Percentiles rank a stretch among this genome's conserved stretches.
Evolutionary conservation across 495 filamentous ascomycete species (phyloP).

Genomic region (Immersiella caudata): DNA sequence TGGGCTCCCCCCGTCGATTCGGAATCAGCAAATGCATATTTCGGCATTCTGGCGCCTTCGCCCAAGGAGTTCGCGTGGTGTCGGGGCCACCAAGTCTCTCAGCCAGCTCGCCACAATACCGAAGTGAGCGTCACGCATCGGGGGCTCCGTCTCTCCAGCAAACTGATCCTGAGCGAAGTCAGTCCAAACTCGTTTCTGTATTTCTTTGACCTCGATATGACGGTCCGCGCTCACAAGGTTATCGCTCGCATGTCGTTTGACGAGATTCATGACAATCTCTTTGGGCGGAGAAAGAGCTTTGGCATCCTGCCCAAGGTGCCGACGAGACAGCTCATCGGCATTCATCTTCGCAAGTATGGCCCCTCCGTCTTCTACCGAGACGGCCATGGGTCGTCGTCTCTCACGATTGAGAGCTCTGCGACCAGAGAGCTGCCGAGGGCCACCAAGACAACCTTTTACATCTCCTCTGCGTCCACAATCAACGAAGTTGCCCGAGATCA

Average conservation of each 20-base stretch:
- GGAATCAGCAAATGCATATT: neutral
- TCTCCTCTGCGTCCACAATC: neutral
- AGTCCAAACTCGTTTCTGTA: neutral
- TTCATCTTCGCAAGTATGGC: slow-evolving; percentile 1
- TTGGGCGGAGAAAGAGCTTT: neutral
- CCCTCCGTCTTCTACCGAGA: neutral
- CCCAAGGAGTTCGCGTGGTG: neutral
- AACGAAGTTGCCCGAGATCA: neutral
- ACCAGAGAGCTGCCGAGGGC: neutral
- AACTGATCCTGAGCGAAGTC: neutral
- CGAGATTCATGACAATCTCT: neutral
- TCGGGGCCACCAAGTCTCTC: slow-evolving; percentile 3
- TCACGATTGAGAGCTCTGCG: neutral
- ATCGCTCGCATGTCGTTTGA: neutral
- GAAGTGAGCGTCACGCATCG: slow-evolving; percentile 1
- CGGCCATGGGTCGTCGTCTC: neutral
- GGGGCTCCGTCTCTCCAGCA: neutral
- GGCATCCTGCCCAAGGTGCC: neutral
- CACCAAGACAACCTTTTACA: neutral
- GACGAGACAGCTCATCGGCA: neutral
- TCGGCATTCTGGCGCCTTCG: neutral
- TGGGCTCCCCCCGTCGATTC: neutral
- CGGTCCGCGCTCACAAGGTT: neutral
- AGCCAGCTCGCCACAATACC: neutral
- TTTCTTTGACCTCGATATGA: neutral